Conservation (phyloP, 306 rosid genomes). For the Notholithocarpus densiflorus region DNA sequence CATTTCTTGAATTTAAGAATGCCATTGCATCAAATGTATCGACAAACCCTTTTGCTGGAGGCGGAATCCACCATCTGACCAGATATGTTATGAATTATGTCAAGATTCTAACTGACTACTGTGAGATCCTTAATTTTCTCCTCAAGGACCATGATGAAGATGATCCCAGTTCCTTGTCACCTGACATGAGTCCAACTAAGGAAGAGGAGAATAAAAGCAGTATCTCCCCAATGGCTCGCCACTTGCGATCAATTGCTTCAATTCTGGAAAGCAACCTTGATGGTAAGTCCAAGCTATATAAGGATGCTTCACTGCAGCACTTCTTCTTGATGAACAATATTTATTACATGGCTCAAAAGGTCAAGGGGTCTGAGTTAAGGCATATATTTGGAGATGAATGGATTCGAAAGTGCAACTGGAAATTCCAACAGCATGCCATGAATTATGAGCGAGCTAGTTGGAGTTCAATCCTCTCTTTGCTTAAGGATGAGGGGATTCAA, state of each 20-base stretch:
- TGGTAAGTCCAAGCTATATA: slow-evolving; percentile 63
- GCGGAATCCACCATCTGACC: slow-evolving; percentile 82
- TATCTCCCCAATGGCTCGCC: slow-evolving; percentile 53
- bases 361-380: slow-evolving; percentile 69
- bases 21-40: slow-evolving; percentile 74
- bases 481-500: slow-evolving; percentile 69
- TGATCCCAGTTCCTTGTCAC: slow-evolving; percentile 40
- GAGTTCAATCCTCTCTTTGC: slow-evolving; percentile 63
- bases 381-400: slow-evolving; percentile 65
- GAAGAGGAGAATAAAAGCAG: slow-evolving; percentile 43
- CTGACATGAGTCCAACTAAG: slow-evolving; percentile 50
- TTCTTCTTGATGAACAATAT: slow-evolving; percentile 89
- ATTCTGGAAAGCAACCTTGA: slow-evolving; percentile 74
- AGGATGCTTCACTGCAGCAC: slow-evolving; percentile 67
- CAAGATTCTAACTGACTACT: slow-evolving; percentile 62
- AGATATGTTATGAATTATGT: slow-evolving; percentile 89
- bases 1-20: slow-evolving; percentile 64
- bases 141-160: slow-evolving; percentile 52
- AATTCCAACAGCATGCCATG: slow-evolving; percentile 77
- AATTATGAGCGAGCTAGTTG: slow-evolving; percentile 84
- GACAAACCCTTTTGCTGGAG: slow-evolving; percentile 58
- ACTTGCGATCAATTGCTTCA: slow-evolving; percentile 54
- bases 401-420: slow-evolving; percentile 69
- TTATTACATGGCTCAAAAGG: slow-evolving; percentile 90
- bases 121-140: slow-evolving; percentile 60